Conservation (phyloP, 192 early-diverging fungal species). For the Coemansia furcata region DNA sequence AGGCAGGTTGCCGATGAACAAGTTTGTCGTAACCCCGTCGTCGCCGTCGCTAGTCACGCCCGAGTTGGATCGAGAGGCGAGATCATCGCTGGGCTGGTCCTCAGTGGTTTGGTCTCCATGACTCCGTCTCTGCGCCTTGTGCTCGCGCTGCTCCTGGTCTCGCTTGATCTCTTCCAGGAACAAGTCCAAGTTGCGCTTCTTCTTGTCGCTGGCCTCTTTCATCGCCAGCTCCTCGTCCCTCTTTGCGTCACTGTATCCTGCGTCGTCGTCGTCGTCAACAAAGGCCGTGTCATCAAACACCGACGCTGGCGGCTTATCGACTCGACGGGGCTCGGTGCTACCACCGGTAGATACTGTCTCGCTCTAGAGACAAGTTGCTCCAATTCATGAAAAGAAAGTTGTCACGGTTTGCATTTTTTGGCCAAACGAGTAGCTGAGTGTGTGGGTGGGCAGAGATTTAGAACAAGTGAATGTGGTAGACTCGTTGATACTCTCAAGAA, state of each 20-base stretch:
- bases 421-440: not conserved
- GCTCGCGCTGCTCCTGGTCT: constrained; percentile 67
- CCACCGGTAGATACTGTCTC: not conserved
- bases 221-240: not conserved
- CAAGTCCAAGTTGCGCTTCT: constrained; percentile 78
- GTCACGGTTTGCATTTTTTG: not conserved
- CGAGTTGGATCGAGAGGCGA: not conserved
- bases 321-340: not conserved
- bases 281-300: not conserved
- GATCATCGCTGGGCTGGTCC: not conserved
- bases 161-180: constrained; percentile 85
- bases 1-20: constrained; percentile 81
- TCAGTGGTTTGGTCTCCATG: not conserved
- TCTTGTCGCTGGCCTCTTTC: constrained; percentile 28
- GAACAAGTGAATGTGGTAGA: not conserved
- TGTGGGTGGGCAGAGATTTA: constrained; percentile 1
- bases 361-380: not conserved
- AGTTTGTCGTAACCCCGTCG: constrained; percentile 76
- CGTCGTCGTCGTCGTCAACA: not conserved
- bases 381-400: not conserved
- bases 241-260: not conserved
- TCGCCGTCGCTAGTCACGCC: constrained; percentile 51
- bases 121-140: constrained; percentile 24
- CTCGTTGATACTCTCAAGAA: not conserved
- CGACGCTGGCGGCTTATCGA: not conserved